Base-by-base conservation (phyloP, 139 green algal species). In the Chlamydomonas incerta region DNA sequence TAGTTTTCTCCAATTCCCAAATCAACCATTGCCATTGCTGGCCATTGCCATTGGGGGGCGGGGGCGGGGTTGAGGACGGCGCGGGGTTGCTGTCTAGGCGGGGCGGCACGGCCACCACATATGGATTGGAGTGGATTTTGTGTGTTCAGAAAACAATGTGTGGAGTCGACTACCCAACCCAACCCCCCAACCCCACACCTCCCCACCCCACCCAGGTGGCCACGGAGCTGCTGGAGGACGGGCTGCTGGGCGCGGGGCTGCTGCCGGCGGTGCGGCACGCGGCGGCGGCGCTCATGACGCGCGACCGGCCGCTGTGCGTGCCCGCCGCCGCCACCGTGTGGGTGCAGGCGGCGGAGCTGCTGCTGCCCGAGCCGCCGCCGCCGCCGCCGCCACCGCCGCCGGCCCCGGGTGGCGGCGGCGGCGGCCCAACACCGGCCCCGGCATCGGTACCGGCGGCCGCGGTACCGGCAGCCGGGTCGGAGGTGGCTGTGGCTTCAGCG, bases 151-250 rank as follows among this genome's bases (percentile, higher is more conserved):
- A 26, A 5, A 23, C 55, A 2, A 10, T 63, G 10, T 50, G 8
- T 50, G 41, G 41, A 50, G 41, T 5, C 41, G 5, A 34, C 6
- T 70, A 70, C 63, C n/a, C n/a, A n/a, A n/a, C n/a, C n/a, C n/a
- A n/a, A n/a, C n/a, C n/a, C n/a, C n/a, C n/a, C n/a, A n/a, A n/a
- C 14, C 67, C 1, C 33, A 3, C 31, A 1, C 67, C 33, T 24
- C 52, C 93, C 84, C 89, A 96, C 97, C 87, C 82, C 97, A 47
- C 15, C 37, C 37, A 85, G 79, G 50, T 97, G 0, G 92, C 89
- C 31, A 65, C 60, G 6, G 93, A 95, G 69, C 90, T 97, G 18
- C 69, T 97, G 41, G 94, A 97, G 74, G 94, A 97, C 67, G 93
- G 41, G 17, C 35, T 91, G 47, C 83, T 91, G 29, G 83, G 60